Conservation (phyloP, 495 filamentous ascomycete species). For the Saxispiralis lemnorum region DNA sequence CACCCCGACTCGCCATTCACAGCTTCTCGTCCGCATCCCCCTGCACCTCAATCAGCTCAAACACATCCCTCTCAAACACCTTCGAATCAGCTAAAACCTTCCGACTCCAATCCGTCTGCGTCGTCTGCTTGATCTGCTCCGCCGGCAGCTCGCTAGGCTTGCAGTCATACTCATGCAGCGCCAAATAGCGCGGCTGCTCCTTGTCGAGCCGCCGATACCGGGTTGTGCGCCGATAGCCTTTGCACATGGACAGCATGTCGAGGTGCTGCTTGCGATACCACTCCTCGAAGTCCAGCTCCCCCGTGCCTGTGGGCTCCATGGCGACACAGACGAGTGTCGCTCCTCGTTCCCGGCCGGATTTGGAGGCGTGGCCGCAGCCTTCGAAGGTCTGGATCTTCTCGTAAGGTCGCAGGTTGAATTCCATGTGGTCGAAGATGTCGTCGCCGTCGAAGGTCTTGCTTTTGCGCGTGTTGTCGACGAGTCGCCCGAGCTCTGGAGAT, state of each 20-base stretch:
- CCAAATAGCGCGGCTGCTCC: slow-evolving; percentile 10
- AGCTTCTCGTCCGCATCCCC: slow-evolving; percentile 2
- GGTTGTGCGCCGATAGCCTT: slow-evolving; percentile 13
- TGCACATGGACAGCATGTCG: slow-evolving; percentile 12
- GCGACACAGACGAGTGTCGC: slow-evolving; percentile 8
- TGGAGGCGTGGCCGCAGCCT: slow-evolving; percentile 4
- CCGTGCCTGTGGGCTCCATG: slow-evolving; percentile 9
- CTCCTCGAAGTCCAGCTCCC: slow-evolving; percentile 13
- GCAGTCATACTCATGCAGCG: slow-evolving; percentile 15
- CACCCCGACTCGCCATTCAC: not conserved
- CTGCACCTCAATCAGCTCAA: slow-evolving; percentile 6
- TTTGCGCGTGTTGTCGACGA: not conserved
- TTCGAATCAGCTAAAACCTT: slow-evolving; percentile 4
- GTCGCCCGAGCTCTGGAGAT: not conserved
- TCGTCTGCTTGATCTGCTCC: slow-evolving; percentile 8
- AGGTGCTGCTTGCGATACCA: slow-evolving; percentile 18
- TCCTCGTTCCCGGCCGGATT: slow-evolving; percentile 1
- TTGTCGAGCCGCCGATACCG: slow-evolving; percentile 11
- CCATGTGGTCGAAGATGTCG: slow-evolving; percentile 1
- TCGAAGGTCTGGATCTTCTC: slow-evolving; percentile 14
- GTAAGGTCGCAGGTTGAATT: slow-evolving; percentile 5
- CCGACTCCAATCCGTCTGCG: slow-evolving; percentile 13
- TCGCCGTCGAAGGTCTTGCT: slow-evolving; percentile 3
- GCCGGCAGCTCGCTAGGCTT: slow-evolving; percentile 5
- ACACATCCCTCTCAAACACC: slow-evolving; percentile 9